These are phyloP conservation scores for Leccinum incarnatum DNA, from an alignment of 768 basidiomycete species.

Conservation along the genomic window DNA sequence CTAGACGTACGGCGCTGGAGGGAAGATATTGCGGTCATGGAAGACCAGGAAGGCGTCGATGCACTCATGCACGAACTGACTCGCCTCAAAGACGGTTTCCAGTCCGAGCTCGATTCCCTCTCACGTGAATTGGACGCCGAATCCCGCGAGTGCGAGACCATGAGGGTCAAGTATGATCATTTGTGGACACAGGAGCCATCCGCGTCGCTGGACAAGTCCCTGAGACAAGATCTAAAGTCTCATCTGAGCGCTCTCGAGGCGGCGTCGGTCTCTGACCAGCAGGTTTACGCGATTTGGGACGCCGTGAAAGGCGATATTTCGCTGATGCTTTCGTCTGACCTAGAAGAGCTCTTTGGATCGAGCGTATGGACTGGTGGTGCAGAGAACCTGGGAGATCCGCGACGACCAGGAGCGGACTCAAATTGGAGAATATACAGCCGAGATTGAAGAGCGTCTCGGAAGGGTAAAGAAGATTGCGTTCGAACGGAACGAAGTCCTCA, in stretches of 20 bases:
- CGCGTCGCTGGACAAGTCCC: conserved; percentile 62
- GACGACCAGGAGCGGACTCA: conserved; percentile 67
- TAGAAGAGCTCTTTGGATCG: conserved; percentile 63
- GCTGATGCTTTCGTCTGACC: conserved; percentile 54
- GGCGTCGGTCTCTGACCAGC: conserved; percentile 74
- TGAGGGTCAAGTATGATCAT: conserved; percentile 85
- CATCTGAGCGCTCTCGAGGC: conserved; percentile 70
- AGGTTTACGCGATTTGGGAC: conserved; percentile 73
- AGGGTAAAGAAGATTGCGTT: conserved; percentile 78
- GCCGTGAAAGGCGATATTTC: conserved; percentile 62
- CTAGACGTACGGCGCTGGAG: conserved; percentile 70
- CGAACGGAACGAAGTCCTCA: conserved; percentile 83
- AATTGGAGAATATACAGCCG: conserved; percentile 62
- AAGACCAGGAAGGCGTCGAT: conserved; percentile 68
- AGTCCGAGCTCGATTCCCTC: conserved; percentile 58
- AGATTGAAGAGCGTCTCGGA: conserved; percentile 77
- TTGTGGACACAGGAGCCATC: conserved; percentile 86
- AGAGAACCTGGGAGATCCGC: conserved; percentile 53
- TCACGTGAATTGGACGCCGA: conserved; percentile 78
- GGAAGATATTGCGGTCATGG: conserved; percentile 68
- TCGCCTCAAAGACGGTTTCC: conserved; percentile 55
- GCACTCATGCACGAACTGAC: conserved; percentile 56
- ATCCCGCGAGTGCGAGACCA: conserved; percentile 81
- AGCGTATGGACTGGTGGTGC: conserved; percentile 40
- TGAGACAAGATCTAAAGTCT: conserved; percentile 77